Evolutionary conservation across 805 yeast genomes (phyloP), one percentile per base, ranked within the genome.

Genomic region (Suhomyces sp.): DNA sequence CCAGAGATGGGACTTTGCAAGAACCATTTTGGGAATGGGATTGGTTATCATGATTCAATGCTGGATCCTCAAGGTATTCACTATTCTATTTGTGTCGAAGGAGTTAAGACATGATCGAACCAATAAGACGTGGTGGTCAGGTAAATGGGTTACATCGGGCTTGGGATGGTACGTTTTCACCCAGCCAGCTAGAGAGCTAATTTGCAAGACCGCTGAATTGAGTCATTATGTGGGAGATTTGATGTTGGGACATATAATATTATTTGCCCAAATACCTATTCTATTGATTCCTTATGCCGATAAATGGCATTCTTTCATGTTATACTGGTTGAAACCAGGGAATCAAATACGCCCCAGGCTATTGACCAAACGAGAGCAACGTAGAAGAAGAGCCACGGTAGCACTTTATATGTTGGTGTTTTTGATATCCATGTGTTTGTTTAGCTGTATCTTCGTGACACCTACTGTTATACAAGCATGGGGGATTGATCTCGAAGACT

Each of bases 101-200:
- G 96, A 89, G 60, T 78, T 78, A 57, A 79, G 76, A 52, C 82
- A 78, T 56, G 86, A 80, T 55, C 77, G 73, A 44, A 69, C 88
- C 0, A 87, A 85, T 59, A 64, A 79, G 35, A 85, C 92, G 2
- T 86, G 90, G 89, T 87, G 92, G 58, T 79, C 89, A 9, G 91
- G 92, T 0, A 81, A 77, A 51, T 87, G 93, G 93, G 60, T 78
- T 45, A 76, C 76, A 12, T 76, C 84, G 0, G 84, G 84, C 0
- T 71, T 86, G 44, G 89, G 91, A 0, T 81, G 85, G 82, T 65
- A 78, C 45, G 70, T 81, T 0, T 48, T 86, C 5, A 70, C 84
- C 2, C 91, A 85, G 55, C 91, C 91, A 1, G 53, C 77, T 2
- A 68, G 93, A 59, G 93, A 86, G 61, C 80, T 72, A 48, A 51